These are phyloP conservation scores for Ophiostoma australiae DNA, from an alignment of 2,329 filamentous ascomycete species.

Conservation along the genomic window DNA sequence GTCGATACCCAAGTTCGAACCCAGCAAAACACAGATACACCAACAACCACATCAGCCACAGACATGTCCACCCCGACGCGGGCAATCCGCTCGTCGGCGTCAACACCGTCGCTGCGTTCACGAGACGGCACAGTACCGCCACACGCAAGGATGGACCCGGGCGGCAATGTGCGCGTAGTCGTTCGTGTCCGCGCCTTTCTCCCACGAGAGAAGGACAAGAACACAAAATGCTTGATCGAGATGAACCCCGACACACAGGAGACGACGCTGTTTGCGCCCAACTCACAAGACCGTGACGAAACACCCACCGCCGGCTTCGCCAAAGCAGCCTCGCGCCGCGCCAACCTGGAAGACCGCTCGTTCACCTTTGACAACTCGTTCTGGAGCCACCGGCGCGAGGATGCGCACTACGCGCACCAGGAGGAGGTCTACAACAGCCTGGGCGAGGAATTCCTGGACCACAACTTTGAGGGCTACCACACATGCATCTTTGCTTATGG, in stretches of 20 bases:
- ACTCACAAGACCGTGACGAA: conserved; percentile 28
- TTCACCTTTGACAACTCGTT: conserved; percentile 98
- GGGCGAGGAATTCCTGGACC: conserved; percentile 85
- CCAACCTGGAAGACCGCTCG: conserved; percentile 31
- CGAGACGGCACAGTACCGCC: conserved; percentile 61
- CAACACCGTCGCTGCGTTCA: conserved; percentile 71
- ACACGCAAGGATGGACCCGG: conserved; percentile 53
- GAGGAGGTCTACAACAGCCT: conserved; percentile 83
- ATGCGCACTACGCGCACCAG: conserved; percentile 81
- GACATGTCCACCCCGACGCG: conserved; percentile 25
- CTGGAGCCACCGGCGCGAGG: conserved; percentile 89
- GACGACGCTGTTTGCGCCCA: conserved; percentile 73
- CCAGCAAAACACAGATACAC: neutral
- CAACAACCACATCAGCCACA: neutral
- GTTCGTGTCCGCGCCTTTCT: conserved; percentile 76
- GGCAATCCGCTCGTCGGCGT: conserved; percentile 61
- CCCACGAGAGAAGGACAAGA: conserved; percentile 75
- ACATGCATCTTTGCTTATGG: conserved; percentile 99
- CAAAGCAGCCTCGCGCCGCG: conserved; percentile 30
- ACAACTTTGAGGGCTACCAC: conserved; percentile 97
- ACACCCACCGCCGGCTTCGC: conserved; percentile 27
- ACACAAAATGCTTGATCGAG: conserved; percentile 76
- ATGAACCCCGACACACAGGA: conserved; percentile 87
- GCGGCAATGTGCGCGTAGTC: conserved; percentile 76
- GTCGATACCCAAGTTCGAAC: neutral